Percentiles rank a stretch among this genome's conserved stretches.
Conservation (phyloP, 257 asterid species). For the Penstemon newberryi region DNA sequence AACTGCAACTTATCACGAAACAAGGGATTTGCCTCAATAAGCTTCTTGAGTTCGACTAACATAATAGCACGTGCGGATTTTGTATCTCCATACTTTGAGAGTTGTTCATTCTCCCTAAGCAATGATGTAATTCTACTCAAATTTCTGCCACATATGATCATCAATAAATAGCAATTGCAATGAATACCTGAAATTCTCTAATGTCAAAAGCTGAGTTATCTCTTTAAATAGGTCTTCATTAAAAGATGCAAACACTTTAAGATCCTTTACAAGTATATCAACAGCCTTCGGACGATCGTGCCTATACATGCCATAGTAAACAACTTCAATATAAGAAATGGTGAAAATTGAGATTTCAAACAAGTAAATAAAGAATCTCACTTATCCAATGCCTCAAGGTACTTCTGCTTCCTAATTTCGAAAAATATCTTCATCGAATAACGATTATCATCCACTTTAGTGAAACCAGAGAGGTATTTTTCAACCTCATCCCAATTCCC, state of each 20-base stretch:
- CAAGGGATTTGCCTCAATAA: slow-evolving; percentile 93
- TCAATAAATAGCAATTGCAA: slow-evolving; percentile 7
- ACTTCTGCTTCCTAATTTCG: slow-evolving; percentile 97
- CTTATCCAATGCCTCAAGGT: slow-evolving; percentile 96
- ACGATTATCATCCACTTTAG: slow-evolving; percentile 93
- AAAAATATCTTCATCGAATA: slow-evolving; percentile 97
- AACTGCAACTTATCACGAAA: slow-evolving; percentile 92
- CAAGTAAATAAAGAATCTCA: slow-evolving; percentile 29
- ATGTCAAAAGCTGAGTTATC: slow-evolving; percentile 91
- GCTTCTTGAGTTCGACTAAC: slow-evolving; percentile 94
- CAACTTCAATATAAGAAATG: background rate
- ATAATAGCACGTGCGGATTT: slow-evolving; percentile 88
- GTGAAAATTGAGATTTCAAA: slow-evolving; percentile 2
- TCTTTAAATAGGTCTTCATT: slow-evolving; percentile 96
- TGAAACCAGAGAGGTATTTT: slow-evolving; percentile 87
- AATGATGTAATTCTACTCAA: background rate
- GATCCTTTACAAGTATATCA: slow-evolving; percentile 92
- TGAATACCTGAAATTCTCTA: slow-evolving; percentile 86
- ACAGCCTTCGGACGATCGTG: slow-evolving; percentile 83
- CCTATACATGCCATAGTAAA: slow-evolving; percentile 41
- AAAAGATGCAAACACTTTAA: slow-evolving; percentile 87
- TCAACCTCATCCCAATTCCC: slow-evolving; percentile 99
- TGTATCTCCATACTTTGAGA: slow-evolving; percentile 91
- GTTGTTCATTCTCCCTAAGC: slow-evolving; percentile 89
- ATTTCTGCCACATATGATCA: slow-evolving; percentile 3